Evolutionary conservation across 768 basidiomycete species (phyloP), one percentile per base, ranked within the genome.

Genomic region (Tylopilus intermedius): DNA sequence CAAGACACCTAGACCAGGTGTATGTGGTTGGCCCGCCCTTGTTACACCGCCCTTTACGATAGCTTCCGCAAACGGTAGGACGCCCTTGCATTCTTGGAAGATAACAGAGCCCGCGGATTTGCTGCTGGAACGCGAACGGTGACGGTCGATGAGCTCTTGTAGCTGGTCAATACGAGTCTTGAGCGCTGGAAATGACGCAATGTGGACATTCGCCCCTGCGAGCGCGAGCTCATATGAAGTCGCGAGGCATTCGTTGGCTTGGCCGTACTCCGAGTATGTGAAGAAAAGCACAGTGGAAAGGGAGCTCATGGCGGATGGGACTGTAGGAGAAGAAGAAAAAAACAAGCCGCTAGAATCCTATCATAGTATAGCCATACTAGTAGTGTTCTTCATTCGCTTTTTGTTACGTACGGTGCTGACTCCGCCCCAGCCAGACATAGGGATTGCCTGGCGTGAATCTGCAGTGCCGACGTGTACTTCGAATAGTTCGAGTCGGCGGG

Each of bases 151-250:
- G n/a, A 41, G 35, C 29, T 59, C 58, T 45, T 52, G 50, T 27
- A 60, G 27, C 4, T 26, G 47, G 8, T 24, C n/a, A n/a, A 60
- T 27, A 18, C 58, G 58, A 15, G 45, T 2, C 40, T 14, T 8
- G 38, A 60, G 58, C 1, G 58, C 8, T 35, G 45, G 14, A 9
- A 56, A 60, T n/a, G 51, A 60, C 1, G 58, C 49, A 2, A 60
- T 48, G 14, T 24, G 15, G 11, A 60, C 43, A n/a, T 56, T 39
- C 8, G 29, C 47, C 2, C 51, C 54, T 6, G 45, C 45, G 3
- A 59, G 42, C 4, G 45, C 58, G 1, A 59, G 58, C 24, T 59
- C 58, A 10, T 56, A 59, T 8, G 58, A 30, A 9, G 40, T 56
- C 9, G 58, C 54, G 14, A 58, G 50, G 13, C 37, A 45, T 4